Evolutionary conservation across 2,329 filamentous ascomycete species (phyloP).

Genomic region (Exophiala viscosa): DNA sequence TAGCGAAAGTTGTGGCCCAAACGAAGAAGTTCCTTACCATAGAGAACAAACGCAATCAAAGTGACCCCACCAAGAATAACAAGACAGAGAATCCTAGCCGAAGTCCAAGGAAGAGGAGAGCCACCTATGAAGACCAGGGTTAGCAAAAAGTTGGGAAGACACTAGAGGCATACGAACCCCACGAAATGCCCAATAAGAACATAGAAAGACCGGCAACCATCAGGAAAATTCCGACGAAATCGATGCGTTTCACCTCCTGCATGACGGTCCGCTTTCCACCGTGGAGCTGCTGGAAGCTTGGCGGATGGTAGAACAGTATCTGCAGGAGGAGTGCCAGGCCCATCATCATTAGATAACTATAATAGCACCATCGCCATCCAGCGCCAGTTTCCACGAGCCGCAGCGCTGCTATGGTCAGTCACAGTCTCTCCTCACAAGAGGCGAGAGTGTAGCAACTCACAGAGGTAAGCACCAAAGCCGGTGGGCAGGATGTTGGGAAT

Average conservation of each 20-base stretch:
- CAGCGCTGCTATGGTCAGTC: neutral
- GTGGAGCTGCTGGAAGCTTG: conserved; percentile 39
- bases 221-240: conserved; percentile 31
- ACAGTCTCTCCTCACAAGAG: too few relatives aligned
- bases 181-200: conserved; percentile 32
- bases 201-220: conserved; percentile 29
- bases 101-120: conserved; percentile 19
- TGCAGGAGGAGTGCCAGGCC: conserved; percentile 32
- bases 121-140: conserved; percentile 6
- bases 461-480: neutral
- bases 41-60: conserved; percentile 30
- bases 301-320: conserved; percentile 42
- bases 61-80: conserved; percentile 28
- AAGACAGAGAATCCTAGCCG: conserved; percentile 28
- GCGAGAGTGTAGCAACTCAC: neutral
- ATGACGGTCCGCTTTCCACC: conserved; percentile 37
- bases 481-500: neutral
- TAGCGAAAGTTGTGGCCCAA: neutral
- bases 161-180: conserved; percentile 14
- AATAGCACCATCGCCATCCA: conserved; percentile 36
- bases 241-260: conserved; percentile 32
- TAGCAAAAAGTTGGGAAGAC: too few relatives aligned
- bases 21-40: neutral
- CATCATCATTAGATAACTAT: conserved; percentile 40
- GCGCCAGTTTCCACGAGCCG: neutral